A percentile compares a stretch with the other conserved stretches of the same genome.
Conservation (phyloP, 2,329 filamentous ascomycete genomes). For the Dactylonectria estremocensis region DNA sequence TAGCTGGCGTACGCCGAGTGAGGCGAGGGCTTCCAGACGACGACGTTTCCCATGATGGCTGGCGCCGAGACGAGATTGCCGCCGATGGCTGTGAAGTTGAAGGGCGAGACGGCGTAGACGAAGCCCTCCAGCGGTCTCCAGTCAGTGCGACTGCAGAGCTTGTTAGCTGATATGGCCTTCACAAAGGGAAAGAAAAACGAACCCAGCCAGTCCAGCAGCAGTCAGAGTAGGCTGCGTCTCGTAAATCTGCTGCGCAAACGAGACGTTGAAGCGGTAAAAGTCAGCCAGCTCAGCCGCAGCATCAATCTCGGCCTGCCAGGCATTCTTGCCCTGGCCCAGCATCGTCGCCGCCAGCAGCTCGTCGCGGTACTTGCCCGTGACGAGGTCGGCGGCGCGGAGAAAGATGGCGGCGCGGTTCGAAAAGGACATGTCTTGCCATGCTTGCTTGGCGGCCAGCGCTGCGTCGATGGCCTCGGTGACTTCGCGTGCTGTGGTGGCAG, state of each 20-base stretch:
- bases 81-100: conserved; percentile 78
- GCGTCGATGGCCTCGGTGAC: conserved; percentile 23
- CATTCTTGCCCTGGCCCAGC: conserved; percentile 96
- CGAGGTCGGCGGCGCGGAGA: conserved; percentile 92
- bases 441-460: conserved; percentile 75
- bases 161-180: background rate
- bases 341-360: conserved; percentile 96
- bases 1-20: conserved; percentile 87
- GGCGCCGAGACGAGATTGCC: conserved; percentile 72
- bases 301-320: conserved; percentile 98
- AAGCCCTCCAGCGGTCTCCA: conserved; percentile 77
- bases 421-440: conserved; percentile 91
- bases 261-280: conserved; percentile 93
- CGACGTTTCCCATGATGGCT: conserved; percentile 91
- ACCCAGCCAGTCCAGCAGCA: conserved; percentile 78
- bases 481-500: conserved; percentile 26
- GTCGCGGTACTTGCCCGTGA: conserved; percentile 92
- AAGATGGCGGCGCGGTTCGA: conserved; percentile 92
- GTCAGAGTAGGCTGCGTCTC: conserved; percentile 86
- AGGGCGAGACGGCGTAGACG: conserved; percentile 92
- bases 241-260: conserved; percentile 92
- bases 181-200: conserved; percentile 66
- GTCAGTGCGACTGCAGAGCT: background rate
- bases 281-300: conserved; percentile 78
- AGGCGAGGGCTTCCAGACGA: conserved; percentile 94